Evolutionary conservation across 768 basidiomycete genomes (phyloP), one percentile per base, ranked within the genome.

Genomic region (Rickenella mellea): DNA sequence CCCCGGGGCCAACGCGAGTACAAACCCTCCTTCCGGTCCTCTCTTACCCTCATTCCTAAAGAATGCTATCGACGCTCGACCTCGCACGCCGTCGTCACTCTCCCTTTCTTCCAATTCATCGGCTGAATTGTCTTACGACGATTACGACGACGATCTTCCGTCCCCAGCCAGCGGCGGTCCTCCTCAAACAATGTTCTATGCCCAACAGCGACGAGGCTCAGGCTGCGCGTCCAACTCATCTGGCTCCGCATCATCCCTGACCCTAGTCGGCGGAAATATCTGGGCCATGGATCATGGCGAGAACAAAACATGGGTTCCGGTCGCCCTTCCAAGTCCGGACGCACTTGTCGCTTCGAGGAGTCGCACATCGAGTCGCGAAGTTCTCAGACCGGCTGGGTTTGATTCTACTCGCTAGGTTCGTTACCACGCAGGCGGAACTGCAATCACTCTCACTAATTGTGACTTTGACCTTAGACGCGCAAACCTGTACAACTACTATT

Each of bases 41-140:
- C 68, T 86, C 29, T 67, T 87, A n/a, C 84, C 84, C 3, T 76
- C 83, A 6, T 87, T 85, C 64, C 58, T 87, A 48, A 80, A 83
- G 53, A 80, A 85, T 48, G 78, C 83, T 19, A 73, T 85, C 15
- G 74, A 78, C 52, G 33, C 33, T 17, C 33, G 33, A 19, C 19
- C 33, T 5, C 33, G 33, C 15, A 36, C 19, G 11, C 33, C 78
- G 1, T 79, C 79, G n/a, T 70, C 76, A 8, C 58, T 74, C 37
- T 80, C 82, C 5, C 74, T 80, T 15, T 69, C 78, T 4, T 78
- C 76, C 12, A 70, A 79, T 7, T 79, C 76, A 5, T 80, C 80
- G 2, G 72, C 78, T 4, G 82, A 83, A 43, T 56, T 82, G 31
- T 78, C 78, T 3, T 62, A 76, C 14, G 81, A 83, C 46, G 81